Evolutionary conservation across 768 basidiomycete species (phyloP).

Genomic region (Kwoniella botswanensis): DNA sequence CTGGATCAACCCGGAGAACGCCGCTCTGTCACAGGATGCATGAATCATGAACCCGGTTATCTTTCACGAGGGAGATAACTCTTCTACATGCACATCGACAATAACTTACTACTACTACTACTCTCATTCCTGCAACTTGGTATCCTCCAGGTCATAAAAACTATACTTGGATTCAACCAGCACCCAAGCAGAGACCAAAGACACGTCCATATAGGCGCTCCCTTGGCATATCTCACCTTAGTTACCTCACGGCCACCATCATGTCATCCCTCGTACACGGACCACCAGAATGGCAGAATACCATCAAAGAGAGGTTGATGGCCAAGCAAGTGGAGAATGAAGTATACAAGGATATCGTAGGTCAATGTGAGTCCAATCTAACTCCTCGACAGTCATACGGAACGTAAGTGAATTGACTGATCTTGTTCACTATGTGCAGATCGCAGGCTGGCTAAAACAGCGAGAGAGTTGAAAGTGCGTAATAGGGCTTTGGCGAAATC

Average conservation of each 20-base stretch:
- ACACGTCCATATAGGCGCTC: too few species aligned
- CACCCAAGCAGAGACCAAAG: too few species aligned
- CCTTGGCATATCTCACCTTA: too few species aligned
- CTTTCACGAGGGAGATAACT: not conserved
- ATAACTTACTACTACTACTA: too few species aligned
- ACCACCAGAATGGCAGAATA: conserved; percentile 71
- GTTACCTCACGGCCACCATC: too few species aligned
- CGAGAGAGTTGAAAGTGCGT: conserved; percentile 86
- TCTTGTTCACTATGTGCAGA: conserved; percentile 62
- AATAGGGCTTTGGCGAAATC: conserved; percentile 87
- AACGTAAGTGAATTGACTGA: not conserved
- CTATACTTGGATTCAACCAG: too few species aligned
- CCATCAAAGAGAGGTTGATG: conserved; percentile 72
- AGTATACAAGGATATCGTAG: conserved; percentile 81
- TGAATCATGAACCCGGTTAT: not conserved
- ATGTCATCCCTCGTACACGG: conserved; percentile 6
- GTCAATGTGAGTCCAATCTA: conserved; percentile 75
- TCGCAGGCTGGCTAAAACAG: conserved; percentile 87
- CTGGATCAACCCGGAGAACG: not conserved
- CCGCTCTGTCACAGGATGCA: not conserved
- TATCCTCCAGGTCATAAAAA: too few species aligned
- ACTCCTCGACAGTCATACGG: not conserved
- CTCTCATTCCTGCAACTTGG: too few species aligned
- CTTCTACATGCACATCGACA: too few species aligned
- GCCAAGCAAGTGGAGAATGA: conserved; percentile 79